Evolutionary conservation across 257 asterid genomes (phyloP).

Genomic region (Cruciata laevipes): DNA sequence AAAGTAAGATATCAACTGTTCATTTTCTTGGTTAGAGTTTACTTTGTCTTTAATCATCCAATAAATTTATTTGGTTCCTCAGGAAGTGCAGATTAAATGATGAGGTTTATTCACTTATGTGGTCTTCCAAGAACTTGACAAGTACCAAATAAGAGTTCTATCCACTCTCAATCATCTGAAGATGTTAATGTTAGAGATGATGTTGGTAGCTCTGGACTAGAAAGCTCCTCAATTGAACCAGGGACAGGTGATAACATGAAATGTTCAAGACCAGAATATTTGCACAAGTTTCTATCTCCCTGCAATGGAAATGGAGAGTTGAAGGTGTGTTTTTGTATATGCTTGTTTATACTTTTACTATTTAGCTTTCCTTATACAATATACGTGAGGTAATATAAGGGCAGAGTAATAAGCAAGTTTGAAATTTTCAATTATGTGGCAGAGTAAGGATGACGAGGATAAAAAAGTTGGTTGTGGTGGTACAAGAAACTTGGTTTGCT

Average conservation of each 20-base stretch:
- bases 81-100: slow-evolving; percentile 80
- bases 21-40: slow-evolving; percentile 8
- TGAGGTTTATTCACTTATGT: slow-evolving; percentile 69
- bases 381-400: not conserved
- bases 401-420: not conserved
- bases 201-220: slow-evolving; percentile 20
- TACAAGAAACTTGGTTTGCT: slow-evolving; percentile 16
- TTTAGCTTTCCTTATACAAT: not conserved
- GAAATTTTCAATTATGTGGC: slow-evolving; percentile 11
- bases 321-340: slow-evolving; percentile 29
- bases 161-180: slow-evolving; percentile 22
- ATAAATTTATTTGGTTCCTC: slow-evolving; percentile 18
- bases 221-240: slow-evolving; percentile 22
- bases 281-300: slow-evolving; percentile 17
- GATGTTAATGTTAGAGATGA: slow-evolving; percentile 14
- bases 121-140: slow-evolving; percentile 68
- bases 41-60: not conserved
- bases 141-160: slow-evolving; percentile 10
- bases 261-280: slow-evolving; percentile 21
- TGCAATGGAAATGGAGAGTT: slow-evolving; percentile 16
- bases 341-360: not conserved
- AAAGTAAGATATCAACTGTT: slow-evolving; percentile 43
- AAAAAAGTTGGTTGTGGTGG: slow-evolving; percentile 16
- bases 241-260: slow-evolving; percentile 23
- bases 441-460: slow-evolving; percentile 33